Evolutionary conservation across 306 rosid species (phyloP).

Genomic region (Heteromeles arbutifolia): DNA sequence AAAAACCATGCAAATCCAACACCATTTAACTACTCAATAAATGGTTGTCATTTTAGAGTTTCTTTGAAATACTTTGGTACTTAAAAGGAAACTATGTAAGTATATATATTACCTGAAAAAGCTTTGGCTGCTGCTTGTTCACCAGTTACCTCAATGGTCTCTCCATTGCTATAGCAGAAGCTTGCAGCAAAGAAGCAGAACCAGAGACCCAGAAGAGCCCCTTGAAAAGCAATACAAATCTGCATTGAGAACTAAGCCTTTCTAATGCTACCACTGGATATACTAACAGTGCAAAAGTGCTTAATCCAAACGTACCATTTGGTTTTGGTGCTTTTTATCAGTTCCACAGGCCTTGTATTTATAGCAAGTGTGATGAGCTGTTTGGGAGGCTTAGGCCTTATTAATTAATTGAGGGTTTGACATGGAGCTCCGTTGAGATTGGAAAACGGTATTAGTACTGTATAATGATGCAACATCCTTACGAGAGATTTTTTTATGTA

Average conservation of each 20-base stretch:
- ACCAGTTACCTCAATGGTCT: not conserved
- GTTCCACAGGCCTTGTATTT: not conserved
- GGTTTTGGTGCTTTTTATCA: constrained; percentile 1
- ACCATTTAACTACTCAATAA: too few relatives aligned
- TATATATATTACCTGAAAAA: constrained; percentile 12
- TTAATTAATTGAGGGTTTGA: not conserved
- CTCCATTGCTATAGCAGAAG: constrained; percentile 5
- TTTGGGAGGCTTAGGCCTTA: constrained; percentile 4
- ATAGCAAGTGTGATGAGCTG: not conserved
- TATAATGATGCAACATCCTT: not conserved
- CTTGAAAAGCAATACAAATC: not conserved
- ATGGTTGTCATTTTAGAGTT: too few relatives aligned
- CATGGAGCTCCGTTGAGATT: too few relatives aligned
- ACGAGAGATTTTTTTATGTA: too few relatives aligned
- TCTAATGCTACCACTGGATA: too few relatives aligned
- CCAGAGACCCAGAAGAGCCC: constrained; percentile 23
- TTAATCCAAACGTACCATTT: not conserved
- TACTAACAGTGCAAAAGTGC: not conserved
- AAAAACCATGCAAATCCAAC: too few relatives aligned
- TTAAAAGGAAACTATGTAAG: too few relatives aligned
- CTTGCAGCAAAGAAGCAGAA: constrained; percentile 27
- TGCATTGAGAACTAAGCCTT: constrained; percentile 5
- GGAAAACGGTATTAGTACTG: not conserved
- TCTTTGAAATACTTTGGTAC: too few relatives aligned
- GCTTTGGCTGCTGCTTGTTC: not conserved